Base-by-base conservation (phyloP, 192 early-diverging fungal species). In the Oehlia diaphana region DNA sequence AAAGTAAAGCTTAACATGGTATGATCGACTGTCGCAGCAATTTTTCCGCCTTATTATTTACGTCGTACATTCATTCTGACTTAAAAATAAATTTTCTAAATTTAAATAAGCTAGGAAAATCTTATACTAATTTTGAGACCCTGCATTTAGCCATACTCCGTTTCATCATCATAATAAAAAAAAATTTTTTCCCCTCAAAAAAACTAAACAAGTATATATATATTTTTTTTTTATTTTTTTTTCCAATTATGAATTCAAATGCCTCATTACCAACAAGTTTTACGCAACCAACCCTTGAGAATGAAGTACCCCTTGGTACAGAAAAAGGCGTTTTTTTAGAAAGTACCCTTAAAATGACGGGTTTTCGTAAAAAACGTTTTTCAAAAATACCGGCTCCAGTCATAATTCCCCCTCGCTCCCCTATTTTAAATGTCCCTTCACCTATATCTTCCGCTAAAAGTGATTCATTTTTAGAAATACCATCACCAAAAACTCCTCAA, bases 311-410 rank as follows among this genome's bases (percentile, higher is more conserved):
- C 44, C 44, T 12, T 47, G 10, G 9, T 47, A 47, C 63, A 33
- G 65, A 67, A 33, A 67, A 33, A 16, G 72, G 72, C 3, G 44
- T 10, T 72, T 47, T 58, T 19, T 58, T 58, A 58, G 53, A 58
- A 21, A 58, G 53, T 19, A 58, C 14, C 19, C 14, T 58, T 58
- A 58, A 58, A 58, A 58, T 1, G 53, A 58, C 53, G 3, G 4
- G 70, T 63, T 64, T 47, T 42, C 74, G 74, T 26, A 76, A 76
- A 76, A 61, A 53, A 16, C 23, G 61, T 9, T 31, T 63, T 35
- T 50, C 50, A n/a, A 76, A 76, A 76, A 76, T 76, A 37, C 74
- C 74, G 4, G 74, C 47, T 10, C 74, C 74, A 9, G 74, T 76
- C 21, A 76, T 76, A 8, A 76, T 76, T 44, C 74, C 74, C 6